Evolutionary conservation across 768 basidiomycete genomes (phyloP).

Genomic region (Paxillus involutus): DNA sequence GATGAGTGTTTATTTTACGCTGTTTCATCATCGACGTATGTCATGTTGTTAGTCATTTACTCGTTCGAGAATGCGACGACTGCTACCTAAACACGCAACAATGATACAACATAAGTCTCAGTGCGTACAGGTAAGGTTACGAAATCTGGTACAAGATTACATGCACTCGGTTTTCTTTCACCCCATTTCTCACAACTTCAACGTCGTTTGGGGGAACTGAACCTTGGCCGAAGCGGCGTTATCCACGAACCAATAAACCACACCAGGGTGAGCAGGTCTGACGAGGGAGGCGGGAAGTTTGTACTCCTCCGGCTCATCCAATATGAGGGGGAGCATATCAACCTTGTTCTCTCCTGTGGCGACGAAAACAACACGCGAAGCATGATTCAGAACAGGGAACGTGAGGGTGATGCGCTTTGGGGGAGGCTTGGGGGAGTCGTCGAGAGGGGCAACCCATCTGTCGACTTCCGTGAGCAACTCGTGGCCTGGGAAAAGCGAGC

Average conservation of each 20-base stretch:
- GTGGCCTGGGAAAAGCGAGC: conserved; percentile 96
- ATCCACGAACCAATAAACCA: conserved; percentile 94
- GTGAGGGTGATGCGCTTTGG: conserved; percentile 89
- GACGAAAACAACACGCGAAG: conserved; percentile 86
- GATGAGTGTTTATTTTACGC: conserved; percentile 36
- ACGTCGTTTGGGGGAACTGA: conserved; percentile 52
- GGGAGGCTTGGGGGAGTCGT: conserved; percentile 94
- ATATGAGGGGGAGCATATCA: conserved; percentile 65
- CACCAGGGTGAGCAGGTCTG: conserved; percentile 73
- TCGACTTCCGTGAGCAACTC: conserved; percentile 78
- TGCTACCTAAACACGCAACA: conserved; percentile 9
- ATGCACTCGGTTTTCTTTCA: conserved; percentile 1
- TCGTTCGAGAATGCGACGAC: conserved; percentile 4
- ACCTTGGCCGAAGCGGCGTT: conserved; percentile 73
- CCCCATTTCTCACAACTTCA: conserved; percentile 46
- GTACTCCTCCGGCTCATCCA: conserved; percentile 71
- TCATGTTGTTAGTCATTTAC: conserved; percentile 20
- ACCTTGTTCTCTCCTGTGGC: conserved; percentile 81
- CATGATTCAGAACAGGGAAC: conserved; percentile 87
- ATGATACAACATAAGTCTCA: conserved; percentile 12
- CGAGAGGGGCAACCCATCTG: conserved; percentile 92
- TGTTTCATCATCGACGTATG: conserved; percentile 19
- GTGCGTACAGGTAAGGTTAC: conserved; percentile 4
- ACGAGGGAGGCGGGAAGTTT: conserved; percentile 85
- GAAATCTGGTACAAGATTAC: conserved; percentile 20